Conservation (phyloP, 2,329 filamentous ascomycete genomes). For the Apiospora saccharicola region DNA sequence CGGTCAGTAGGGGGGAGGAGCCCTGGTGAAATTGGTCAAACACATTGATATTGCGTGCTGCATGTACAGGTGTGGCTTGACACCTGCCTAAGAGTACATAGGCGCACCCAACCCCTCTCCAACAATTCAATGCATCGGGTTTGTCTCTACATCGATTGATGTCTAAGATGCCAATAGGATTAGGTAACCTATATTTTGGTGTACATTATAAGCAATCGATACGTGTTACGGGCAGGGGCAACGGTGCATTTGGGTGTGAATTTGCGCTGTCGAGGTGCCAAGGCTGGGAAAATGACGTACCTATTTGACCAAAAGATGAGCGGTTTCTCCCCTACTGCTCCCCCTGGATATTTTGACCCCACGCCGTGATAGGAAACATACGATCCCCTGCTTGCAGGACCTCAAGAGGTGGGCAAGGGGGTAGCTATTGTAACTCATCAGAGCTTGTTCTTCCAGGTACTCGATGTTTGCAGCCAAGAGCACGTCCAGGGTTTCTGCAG, state of each 20-base stretch:
- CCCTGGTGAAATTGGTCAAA: not conserved
- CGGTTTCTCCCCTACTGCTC: not conserved
- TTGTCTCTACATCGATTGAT: not conserved
- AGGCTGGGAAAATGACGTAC: constrained; percentile 14
- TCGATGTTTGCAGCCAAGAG: not conserved
- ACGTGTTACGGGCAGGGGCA: constrained; percentile 2
- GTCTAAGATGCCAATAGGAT: not conserved
- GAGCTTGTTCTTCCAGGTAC: not conserved
- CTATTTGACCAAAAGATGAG: constrained; percentile 5
- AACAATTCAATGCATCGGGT: not conserved
- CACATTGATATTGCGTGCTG: not conserved
- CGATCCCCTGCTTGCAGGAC: constrained; percentile 13
- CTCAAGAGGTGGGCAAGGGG: not conserved
- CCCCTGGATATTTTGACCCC: constrained; percentile 3
- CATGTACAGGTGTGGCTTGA: constrained; percentile 1
- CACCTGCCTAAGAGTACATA: not conserved
- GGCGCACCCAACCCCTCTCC: not conserved
- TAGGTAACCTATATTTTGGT: not conserved
- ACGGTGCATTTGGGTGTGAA: not conserved
- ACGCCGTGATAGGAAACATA: constrained; percentile 5
- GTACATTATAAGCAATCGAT: not conserved
- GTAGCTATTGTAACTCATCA: constrained; percentile 14
- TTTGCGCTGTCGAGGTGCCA: constrained; percentile 13
- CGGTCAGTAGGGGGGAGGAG: not conserved
- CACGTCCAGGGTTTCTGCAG: not conserved